Base-by-base conservation (phyloP, 2,329 filamentous ascomycete species). In the Fusarium buharicum region DNA sequence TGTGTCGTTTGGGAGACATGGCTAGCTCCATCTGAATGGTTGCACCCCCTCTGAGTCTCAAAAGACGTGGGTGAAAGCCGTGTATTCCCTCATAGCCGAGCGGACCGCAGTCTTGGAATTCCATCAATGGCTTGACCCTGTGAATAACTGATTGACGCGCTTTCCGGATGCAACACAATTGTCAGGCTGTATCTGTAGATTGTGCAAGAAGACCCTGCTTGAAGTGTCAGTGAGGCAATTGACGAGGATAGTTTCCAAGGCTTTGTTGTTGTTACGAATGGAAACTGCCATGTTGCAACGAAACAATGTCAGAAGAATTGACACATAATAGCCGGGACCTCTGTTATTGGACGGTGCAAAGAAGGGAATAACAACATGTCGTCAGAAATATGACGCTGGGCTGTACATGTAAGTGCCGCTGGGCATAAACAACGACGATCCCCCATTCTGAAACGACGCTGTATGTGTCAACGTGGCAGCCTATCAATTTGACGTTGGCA, bases 351-450 rank as follows among this genome's bases (percentile, higher is more conserved):
- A 22, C 40, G 22, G 44, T 34, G 50, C 45, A 36, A 54, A 62
- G 24, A 33, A 24, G 43, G 61, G 45, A 51, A 22, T 40, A 37
- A 51, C 36, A 39, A 37, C 45, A 59, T 59, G 54, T 60, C 46
- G 59, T 68, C 41, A 61, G 50, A 48, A 52, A 40, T 28, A 48
- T 47, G 51, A 38, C 43, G 48, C 33, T 55, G 53, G 40, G 46
- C 44, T 45, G 56, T 61, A 58, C 40, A 55, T 69, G 51, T 61
- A 69, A 50, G 58, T 58, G 61, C 66, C 55, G 50, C 59, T 62
- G 53, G 53, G 52, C 54, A 59, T 44, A 56, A 49, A 22, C 20
- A 22, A 22, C 31, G 45, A 31, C 34, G 28, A 52, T 22, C 47
- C 47, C 20, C 50, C 43, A 22, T 52, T 63, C 59, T 60, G 56